Evolutionary conservation across 169 alveolate genomes (phyloP).

Genomic region (Pseudocohnilembus persalinus): DNA sequence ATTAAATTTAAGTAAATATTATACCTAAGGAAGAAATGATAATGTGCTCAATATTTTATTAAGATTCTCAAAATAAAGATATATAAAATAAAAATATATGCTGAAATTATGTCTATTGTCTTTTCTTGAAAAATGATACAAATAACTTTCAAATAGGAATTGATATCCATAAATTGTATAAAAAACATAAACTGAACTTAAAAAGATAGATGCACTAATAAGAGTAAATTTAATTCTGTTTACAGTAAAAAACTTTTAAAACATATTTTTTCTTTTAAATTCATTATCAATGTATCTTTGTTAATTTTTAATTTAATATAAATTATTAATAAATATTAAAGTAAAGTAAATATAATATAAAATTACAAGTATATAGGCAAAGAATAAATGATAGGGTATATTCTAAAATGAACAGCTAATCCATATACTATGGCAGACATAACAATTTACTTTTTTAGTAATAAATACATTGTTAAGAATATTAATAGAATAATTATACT

Average conservation of each 20-base stretch:
- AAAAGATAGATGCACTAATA: constrained; percentile 75
- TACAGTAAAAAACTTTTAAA: constrained; percentile 33
- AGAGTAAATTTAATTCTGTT: constrained; percentile 69
- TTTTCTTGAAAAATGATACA: constrained; percentile 94
- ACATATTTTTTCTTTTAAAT: constrained; percentile 2
- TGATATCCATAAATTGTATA: constrained; percentile 90
- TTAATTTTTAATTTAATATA: constrained; percentile 2
- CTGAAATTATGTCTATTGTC: constrained; percentile 98
- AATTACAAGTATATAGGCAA: constrained; percentile 69
- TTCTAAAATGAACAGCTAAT: constrained; percentile 94
- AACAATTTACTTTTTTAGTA: constrained; percentile 61
- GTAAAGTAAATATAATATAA: constrained; percentile 23
- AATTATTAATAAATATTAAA: not conserved
- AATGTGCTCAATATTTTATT: constrained; percentile 57
- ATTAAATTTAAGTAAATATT: constrained; percentile 21
- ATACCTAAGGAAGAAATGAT: constrained; percentile 46
- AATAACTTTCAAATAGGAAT: constrained; percentile 92
- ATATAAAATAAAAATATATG: constrained; percentile 93
- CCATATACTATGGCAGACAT: constrained; percentile 91
- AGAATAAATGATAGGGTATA: constrained; percentile 97
- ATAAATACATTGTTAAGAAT: constrained; percentile 60
- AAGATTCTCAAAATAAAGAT: constrained; percentile 76
- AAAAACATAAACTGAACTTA: constrained; percentile 66
- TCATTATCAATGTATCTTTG: constrained; percentile 4
- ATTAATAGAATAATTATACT: constrained; percentile 74